Base-by-base conservation (phyloP, 73 alveolate species). In the Blepharisma stoltei region DNA sequence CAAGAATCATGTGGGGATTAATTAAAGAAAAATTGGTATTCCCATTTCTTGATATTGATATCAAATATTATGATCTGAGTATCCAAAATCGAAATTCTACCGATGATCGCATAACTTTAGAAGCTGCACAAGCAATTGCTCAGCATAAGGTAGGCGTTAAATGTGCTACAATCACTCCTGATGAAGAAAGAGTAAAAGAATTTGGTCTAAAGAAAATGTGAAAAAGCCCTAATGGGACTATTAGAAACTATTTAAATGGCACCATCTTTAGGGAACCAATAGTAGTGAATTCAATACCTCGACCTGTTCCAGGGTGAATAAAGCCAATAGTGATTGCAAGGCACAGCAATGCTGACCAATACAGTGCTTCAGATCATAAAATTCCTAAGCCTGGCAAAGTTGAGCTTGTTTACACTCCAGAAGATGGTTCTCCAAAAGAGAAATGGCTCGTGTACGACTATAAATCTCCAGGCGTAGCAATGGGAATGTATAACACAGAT, bases 131-230 rank as follows among this genome's bases (percentile, higher is more conserved):
- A 47, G 94, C 98, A 52, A 87, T 92, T 66, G 78, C 68, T 78
- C 82, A 87, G 78, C 81, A 76, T 77, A 81, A 82, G 70, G 96
- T 92, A n/a, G 98, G 98, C 41, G 89, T 92, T 76, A 92, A 92
- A 78, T 92, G 98, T 76, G 96, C 98, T 75, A 92, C 98, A 66
- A 92, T 92, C 83, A 90, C 96, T 20, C 95, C 96, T 6, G 98
- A 92, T 81, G 96, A 89, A 70, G 95, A 83, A 23, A 65, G 90
- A 77, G 87, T 80, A 71, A 85, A 84, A 79, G 98, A 48, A 60
- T n/a, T 41, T 14, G 49, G 27, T 11, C 20, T 45, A 67, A 20
- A 91, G 83, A 65, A 86, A 80, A 85, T 91, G 94, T 91, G 97
- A 94, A 91, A 91, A 70, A 68, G 89, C 43, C 97, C 97, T 18